Conservation (phyloP, 768 basidiomycete genomes). For the Infundibulicybe gibba region DNA sequence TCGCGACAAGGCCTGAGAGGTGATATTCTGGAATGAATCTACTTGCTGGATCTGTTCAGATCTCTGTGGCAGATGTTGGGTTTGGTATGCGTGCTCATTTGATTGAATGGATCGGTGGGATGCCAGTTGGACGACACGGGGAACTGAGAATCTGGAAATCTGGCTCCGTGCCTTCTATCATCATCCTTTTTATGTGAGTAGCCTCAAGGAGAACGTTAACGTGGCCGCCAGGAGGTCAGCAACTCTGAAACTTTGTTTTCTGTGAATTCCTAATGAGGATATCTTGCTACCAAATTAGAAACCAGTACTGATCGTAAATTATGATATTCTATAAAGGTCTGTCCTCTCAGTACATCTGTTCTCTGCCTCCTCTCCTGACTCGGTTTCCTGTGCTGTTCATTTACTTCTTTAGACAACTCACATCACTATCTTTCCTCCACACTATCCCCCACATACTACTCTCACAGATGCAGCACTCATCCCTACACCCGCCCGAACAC, state of each 20-base stretch:
- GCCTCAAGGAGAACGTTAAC: slow-evolving; percentile 13
- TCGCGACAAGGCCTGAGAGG: too few relatives aligned
- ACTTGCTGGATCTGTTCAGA: too few relatives aligned
- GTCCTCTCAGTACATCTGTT: slow-evolving; percentile 15
- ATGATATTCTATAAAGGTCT: background rate
- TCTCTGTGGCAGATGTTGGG: too few relatives aligned
- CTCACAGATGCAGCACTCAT: slow-evolving; percentile 13
- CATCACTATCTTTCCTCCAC: slow-evolving; percentile 9
- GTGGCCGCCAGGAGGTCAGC: too few relatives aligned
- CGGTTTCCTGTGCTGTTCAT: slow-evolving; percentile 19
- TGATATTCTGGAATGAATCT: too few relatives aligned
- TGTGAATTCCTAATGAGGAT: slow-evolving; percentile 27
- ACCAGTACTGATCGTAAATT: slow-evolving; percentile 6
- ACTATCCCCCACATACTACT: slow-evolving; percentile 12
- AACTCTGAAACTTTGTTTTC: slow-evolving; percentile 27
- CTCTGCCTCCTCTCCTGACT: slow-evolving; percentile 17
- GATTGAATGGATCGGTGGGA: slow-evolving; percentile 12
- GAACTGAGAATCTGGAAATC: slow-evolving; percentile 15
- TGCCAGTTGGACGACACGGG: slow-evolving; percentile 11
- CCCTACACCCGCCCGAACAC: slow-evolving; percentile 9
- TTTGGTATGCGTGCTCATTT: too few relatives aligned
- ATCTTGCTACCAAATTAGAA: slow-evolving; percentile 33
- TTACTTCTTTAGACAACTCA: slow-evolving; percentile 14
- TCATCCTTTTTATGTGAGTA: slow-evolving; percentile 13
- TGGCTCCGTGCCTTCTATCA: slow-evolving; percentile 19